phyloP scores from a whole-genome alignment of 306 rosid genomes.

The Vicia faba region DNA sequence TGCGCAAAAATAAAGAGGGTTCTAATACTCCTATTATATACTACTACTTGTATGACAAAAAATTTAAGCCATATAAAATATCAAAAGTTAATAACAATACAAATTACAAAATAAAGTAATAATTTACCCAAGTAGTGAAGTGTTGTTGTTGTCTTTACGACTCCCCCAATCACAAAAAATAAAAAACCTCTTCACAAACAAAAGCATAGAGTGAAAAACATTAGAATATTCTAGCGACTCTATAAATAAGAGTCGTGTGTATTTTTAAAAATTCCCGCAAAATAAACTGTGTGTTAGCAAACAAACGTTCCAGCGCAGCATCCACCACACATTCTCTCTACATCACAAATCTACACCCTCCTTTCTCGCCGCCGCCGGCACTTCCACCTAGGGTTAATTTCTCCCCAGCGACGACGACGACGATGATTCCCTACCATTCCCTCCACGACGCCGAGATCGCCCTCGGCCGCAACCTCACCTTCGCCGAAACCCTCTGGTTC shows the following conservation, averaged over 20 bases:
- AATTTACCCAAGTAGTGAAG: no score
- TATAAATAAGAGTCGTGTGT: slow-evolving; percentile 7
- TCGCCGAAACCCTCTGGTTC: slow-evolving; percentile 77
- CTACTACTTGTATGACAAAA: no score
- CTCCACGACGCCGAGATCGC: slow-evolving; percentile 55
- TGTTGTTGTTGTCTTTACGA: no score
- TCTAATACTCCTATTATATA: no score
- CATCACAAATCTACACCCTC: background rate
- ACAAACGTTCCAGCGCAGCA: background rate
- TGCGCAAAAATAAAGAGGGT: no score
- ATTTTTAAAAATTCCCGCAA: slow-evolving; percentile 5
- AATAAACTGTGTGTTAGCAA: background rate
- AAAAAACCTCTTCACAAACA: background rate
- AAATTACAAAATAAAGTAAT: no score
- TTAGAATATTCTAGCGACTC: background rate
- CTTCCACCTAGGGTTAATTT: slow-evolving; percentile 19
- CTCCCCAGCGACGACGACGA: background rate
- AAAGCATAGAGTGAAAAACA: background rate
- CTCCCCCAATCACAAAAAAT: no score
- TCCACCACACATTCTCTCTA: background rate
- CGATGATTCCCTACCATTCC: slow-evolving; percentile 70
- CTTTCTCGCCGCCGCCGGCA: background rate
- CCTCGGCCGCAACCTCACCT: slow-evolving; percentile 74
- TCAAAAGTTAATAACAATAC: no score
- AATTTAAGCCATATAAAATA: no score